Base-by-base conservation (phyloP, 371 early-diverging fungal genomes). In the Haplosporangium sp. region DNA sequence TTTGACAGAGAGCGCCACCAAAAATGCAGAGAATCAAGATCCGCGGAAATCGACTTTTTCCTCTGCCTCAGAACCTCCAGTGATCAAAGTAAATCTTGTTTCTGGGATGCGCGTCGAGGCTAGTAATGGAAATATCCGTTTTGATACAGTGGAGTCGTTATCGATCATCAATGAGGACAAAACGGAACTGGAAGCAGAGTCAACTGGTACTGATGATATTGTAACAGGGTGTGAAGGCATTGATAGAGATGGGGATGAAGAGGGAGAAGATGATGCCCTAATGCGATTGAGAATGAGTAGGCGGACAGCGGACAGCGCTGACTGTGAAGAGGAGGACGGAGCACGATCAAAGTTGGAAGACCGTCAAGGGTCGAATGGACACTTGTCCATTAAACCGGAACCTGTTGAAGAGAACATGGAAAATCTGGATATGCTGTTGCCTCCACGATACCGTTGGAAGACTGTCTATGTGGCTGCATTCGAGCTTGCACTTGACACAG, bases 391-490 rank as follows among this genome's bases (percentile, higher is more conserved):
- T 40, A 64, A 64, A 55, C 0, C 20, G 2, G 67, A 59, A n/a
- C 58, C 40, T 11, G 58, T 38, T 11, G 45, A 48, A 2, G 41
- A 45, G 14, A 57, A 64, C 12, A 54, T 37, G n/a, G 59, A 59
- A 29, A 12, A 50, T 10, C 29, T 64, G n/a, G 65, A 77, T 21
- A 37, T 36, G 23, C 11, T 69, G 0, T 36, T 72, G 5, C 62
- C 69, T 3, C 42, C 51, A 11, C 47, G 50, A 21, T 79, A 62
- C 50, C 64, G 69, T 4, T 79, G 80, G 80, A 79, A 69, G 66
- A 79, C 87, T 1, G 85, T 87, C 70, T 89, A 89, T 56, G 85
- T 86, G 2, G 86, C 87, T 20, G 84, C 86, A 21, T 85, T 90
- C 21, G 84, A 88, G 53, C 55, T 80, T 2, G 87, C 91, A n/a